Percentiles rank a stretch among this genome's conserved stretches.
phyloP scores from a whole-genome alignment of 352 stramenopile species.

The Globisporangium apiculatum region DNA sequence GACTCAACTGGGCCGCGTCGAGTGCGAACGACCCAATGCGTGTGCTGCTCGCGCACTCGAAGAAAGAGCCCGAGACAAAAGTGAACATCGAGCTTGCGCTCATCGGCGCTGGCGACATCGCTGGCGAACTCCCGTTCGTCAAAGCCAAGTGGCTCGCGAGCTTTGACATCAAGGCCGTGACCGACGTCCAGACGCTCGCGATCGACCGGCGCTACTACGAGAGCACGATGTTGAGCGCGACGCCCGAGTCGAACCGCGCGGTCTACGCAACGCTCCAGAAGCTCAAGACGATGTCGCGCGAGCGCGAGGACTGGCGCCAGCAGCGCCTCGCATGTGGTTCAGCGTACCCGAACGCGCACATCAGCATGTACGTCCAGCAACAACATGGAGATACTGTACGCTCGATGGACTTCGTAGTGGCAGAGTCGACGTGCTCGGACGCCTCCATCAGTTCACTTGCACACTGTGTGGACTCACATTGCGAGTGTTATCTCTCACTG shows the following conservation, averaged over 20 bases:
- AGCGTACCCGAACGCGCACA: conserved; percentile 56
- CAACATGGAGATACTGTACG: too few relatives aligned
- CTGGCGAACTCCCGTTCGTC: conserved; percentile 53
- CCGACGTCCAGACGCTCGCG: conserved; percentile 52
- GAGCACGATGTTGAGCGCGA: conserved; percentile 40
- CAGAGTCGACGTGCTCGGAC: too few relatives aligned
- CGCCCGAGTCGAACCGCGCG: conserved; percentile 31
- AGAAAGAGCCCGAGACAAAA: conserved; percentile 44
- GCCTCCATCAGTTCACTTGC: neutral
- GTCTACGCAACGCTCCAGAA: conserved; percentile 30
- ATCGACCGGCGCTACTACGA: conserved; percentile 62
- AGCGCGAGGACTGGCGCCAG: conserved; percentile 66
- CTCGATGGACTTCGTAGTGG: too few relatives aligned
- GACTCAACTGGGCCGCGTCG: conserved; percentile 39
- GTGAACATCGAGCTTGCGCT: conserved; percentile 63
- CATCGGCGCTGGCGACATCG: conserved; percentile 50
- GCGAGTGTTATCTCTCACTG: neutral
- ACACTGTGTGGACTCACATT: neutral
- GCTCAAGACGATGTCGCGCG: conserved; percentile 36
- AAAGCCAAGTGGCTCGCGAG: conserved; percentile 32
- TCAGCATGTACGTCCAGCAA: conserved; percentile 46
- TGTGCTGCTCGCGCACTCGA: conserved; percentile 22
- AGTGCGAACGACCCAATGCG: conserved; percentile 16
- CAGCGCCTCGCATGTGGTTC: conserved; percentile 65
- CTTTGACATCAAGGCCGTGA: conserved; percentile 67